Conservation (phyloP, 495 filamentous ascomycete species). For the Staphylotrichum longicolle region DNA sequence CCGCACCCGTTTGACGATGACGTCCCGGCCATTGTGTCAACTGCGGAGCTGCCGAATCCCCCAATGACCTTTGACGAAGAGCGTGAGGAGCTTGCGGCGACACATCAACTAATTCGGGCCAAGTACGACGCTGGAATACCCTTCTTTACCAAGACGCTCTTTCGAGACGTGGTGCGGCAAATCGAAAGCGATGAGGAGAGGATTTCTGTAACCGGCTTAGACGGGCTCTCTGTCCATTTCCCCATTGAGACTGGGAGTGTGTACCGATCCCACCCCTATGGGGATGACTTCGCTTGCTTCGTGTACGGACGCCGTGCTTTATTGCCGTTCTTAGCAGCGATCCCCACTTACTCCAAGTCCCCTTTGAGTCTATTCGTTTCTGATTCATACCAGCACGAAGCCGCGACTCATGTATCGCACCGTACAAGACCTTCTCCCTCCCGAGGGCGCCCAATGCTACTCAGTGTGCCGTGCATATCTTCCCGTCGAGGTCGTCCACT, state of each 20-base stretch:
- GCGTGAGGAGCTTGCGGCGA: not conserved
- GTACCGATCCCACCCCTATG: not conserved
- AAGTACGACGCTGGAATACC: conserved; percentile 4
- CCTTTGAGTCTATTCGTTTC: not conserved
- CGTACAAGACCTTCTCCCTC: not conserved
- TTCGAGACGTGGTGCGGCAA: conserved; percentile 10
- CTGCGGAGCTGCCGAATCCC: not conserved
- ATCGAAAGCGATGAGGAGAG: not conserved
- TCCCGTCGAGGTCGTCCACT: not conserved
- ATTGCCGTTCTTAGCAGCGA: too few species aligned
- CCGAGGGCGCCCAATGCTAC: not conserved
- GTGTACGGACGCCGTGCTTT: not conserved
- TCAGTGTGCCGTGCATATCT: not conserved
- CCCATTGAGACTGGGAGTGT: not conserved
- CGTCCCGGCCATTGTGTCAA: too few species aligned
- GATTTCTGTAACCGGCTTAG: conserved; percentile 1
- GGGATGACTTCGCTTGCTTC: not conserved
- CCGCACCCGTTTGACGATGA: too few species aligned
- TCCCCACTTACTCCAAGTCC: not conserved
- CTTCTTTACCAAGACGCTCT: not conserved
- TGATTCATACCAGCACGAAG: not conserved
- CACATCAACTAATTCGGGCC: not conserved
- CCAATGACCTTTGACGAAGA: not conserved
- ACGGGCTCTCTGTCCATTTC: not conserved
- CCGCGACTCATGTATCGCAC: not conserved